Conservation (phyloP, 1,139 yeast genomes). For the Scheffersomyces cryptocercus region DNA sequence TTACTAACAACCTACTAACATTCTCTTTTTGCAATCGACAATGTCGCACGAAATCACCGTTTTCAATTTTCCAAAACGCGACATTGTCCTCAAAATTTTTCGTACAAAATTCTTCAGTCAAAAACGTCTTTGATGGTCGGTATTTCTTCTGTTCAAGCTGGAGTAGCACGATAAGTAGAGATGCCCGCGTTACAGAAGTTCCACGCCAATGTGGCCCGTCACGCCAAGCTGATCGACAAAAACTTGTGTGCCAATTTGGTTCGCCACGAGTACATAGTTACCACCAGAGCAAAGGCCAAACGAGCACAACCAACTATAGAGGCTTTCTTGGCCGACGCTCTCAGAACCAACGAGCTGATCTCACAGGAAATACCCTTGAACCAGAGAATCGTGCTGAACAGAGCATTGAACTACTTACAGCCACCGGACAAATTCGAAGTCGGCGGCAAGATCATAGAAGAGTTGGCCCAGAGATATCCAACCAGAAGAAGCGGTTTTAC, state of each 20-base stretch:
- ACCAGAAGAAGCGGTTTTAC: slow-evolving; percentile 81
- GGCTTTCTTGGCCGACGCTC: slow-evolving; percentile 35
- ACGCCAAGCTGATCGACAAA: slow-evolving; percentile 47
- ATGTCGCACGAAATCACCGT: no score
- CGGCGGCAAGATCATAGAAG: slow-evolving; percentile 63
- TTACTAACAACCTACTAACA: no score
- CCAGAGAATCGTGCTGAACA: slow-evolving; percentile 21
- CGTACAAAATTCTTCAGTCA: no score
- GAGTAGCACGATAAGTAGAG: not conserved
- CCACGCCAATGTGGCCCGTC: slow-evolving; percentile 47
- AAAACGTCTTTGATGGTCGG: no score
- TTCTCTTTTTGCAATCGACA: no score
- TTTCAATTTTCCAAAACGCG: no score
- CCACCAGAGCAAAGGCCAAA: slow-evolving; percentile 48
- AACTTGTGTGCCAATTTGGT: slow-evolving; percentile 47
- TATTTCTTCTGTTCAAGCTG: no score
- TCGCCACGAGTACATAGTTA: slow-evolving; percentile 48
- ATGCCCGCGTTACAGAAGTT: slow-evolving; percentile 49
- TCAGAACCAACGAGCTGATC: slow-evolving; percentile 18
- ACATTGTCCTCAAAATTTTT: no score
- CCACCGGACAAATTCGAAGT: slow-evolving; percentile 41
- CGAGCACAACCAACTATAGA: slow-evolving; percentile 49
- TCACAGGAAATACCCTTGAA: slow-evolving; percentile 18
- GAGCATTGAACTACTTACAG: slow-evolving; percentile 37
- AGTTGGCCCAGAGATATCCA: slow-evolving; percentile 62